Base-by-base conservation (phyloP, 768 basidiomycete genomes). In the Phaeotremella skinneri region DNA sequence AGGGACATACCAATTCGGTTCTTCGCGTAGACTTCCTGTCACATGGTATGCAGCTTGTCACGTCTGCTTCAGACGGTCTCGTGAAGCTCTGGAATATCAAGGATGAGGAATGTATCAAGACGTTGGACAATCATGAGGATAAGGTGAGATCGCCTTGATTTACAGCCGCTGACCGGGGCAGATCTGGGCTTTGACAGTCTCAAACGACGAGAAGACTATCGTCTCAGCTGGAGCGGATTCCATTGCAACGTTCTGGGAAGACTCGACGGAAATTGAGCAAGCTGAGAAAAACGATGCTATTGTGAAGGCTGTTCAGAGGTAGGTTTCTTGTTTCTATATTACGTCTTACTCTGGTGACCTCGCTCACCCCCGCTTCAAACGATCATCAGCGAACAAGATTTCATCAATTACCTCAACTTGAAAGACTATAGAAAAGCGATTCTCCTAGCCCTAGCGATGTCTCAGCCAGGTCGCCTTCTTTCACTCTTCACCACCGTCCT, bases 1-100 rank as follows among this genome's bases (percentile, higher is more conserved):
- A 99, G 79, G 96, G 96, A 0, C 96, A 99, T 76, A 91, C 91
- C 6, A 98, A 97, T 77, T 96, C 96, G 13, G 91, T 99, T 30
- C 78, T 99, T 53, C 81, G 93, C 52, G 90, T 98, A 29, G 91
- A 92, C 70, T 98, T 96, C 76, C 72, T 97, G 43, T 88, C 88
- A 67, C 73, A 80, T 43, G 93, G 88, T 17, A 81, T 84, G 81
- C 92, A 96, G 78, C 79, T 99, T 39, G 87, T 91, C 48, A 94
- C 90, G 59, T 81, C 90, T 16, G 91, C 89, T 9, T 91, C 92
- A 16, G 96, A 99, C 75, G 96, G 96, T 31, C 79, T 99, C 42
- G 89, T 98, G 61, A 99, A 98, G 79, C 63, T 99, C 26, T 99
- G 96, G 96, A 91, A 88, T 76, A 82, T 94, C 53, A 83, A 83